A percentile compares a stretch with the other conserved stretches of the same genome.
These are phyloP conservation scores for Scheffersomyces coipomensis DNA, from an alignment of 805 yeast species.

Conservation along the genomic window DNA sequence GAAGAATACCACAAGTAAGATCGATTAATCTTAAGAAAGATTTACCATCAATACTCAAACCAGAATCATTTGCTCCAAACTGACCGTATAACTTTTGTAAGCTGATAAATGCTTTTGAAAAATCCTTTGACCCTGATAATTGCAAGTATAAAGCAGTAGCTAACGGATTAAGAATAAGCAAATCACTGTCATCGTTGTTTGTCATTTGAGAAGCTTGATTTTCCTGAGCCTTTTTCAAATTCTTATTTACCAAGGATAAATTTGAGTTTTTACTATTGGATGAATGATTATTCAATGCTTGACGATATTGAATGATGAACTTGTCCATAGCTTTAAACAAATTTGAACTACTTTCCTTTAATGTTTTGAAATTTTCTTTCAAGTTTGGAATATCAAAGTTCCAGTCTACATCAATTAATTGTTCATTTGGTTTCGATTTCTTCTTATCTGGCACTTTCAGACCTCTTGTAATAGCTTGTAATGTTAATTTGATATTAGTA, in stretches of 20 bases:
- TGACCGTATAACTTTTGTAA: constrained; percentile 34
- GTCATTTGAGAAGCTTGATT: constrained; percentile 6
- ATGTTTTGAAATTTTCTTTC: constrained; percentile 13
- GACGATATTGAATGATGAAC: constrained; percentile 37
- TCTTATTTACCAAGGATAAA: constrained; percentile 12
- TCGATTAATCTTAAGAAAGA: constrained; percentile 38
- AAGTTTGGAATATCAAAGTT: constrained; percentile 14
- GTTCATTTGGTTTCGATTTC: constrained; percentile 20
- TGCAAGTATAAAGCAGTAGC: constrained; percentile 59
- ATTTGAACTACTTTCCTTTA: constrained; percentile 15
- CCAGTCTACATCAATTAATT: constrained; percentile 25
- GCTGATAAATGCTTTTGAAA: constrained; percentile 42
- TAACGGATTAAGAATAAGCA: constrained; percentile 57
- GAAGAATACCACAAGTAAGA: constrained; percentile 49
- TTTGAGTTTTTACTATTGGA: constrained; percentile 4
- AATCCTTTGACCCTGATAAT: constrained; percentile 47
- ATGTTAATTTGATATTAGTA: constrained; percentile 43
- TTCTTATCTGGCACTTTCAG: constrained; percentile 6
- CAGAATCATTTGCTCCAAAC: constrained; percentile 11
- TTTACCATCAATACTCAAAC: constrained; percentile 19
- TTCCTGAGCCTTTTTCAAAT: constrained; percentile 9
- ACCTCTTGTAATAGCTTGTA: constrained; percentile 52
- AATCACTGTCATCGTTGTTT: constrained; percentile 15
- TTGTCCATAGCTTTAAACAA: constrained; percentile 37
- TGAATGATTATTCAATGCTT: constrained; percentile 20